These are phyloP conservation scores for Trichoderma lentiforme DNA, from an alignment of 2,329 filamentous ascomycete genomes.

Conservation along the genomic window DNA sequence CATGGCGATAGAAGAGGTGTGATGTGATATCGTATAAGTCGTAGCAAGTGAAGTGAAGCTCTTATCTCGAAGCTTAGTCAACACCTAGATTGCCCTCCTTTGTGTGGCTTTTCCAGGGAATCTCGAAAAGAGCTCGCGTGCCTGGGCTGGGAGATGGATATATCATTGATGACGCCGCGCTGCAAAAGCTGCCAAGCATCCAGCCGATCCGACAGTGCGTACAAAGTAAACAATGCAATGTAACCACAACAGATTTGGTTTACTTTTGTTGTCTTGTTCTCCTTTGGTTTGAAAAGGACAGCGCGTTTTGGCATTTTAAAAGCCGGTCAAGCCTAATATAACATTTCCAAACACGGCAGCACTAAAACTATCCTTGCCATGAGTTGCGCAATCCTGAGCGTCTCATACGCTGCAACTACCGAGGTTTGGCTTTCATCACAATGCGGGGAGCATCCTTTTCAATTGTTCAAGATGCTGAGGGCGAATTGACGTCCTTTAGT, in stretches of 20 bases:
- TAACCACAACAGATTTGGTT: background rate
- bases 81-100: background rate
- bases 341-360: background rate
- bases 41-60: background rate
- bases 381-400: background rate
- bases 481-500: background rate
- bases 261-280: background rate
- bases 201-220: background rate
- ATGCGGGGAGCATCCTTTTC: slow-evolving; percentile 4
- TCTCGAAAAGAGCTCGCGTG: background rate
- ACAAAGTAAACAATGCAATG: background rate
- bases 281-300: background rate
- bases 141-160: background rate
- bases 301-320: background rate
- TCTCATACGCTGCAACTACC: slow-evolving; percentile 1
- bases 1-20: slow-evolving; percentile 24
- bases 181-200: background rate
- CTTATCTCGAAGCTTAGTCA: background rate
- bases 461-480: background rate
- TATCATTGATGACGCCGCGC: background rate
- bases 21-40: background rate
- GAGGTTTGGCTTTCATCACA: slow-evolving; percentile 4
- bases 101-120: background rate
- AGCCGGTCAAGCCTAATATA: slow-evolving; percentile 1
- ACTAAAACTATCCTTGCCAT: background rate